Base-by-base conservation (phyloP, 2,329 filamentous ascomycete genomes). In the Gyromitra esculenta region DNA sequence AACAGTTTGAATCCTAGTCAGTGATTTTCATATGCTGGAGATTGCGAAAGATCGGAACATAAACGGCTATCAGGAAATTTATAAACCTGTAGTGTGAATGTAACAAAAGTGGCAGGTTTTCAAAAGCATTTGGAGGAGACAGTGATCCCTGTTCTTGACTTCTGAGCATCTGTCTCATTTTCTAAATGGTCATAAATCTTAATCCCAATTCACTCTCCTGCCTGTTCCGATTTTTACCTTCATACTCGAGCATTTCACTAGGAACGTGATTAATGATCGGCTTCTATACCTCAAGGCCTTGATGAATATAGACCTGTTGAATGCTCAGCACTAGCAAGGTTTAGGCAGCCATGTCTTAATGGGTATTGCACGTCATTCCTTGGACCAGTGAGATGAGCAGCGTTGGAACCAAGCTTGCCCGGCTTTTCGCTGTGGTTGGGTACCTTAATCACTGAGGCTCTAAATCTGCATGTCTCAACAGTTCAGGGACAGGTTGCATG, bases 361-460 rank as follows among this genome's bases (percentile, higher is more conserved):
- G 25, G 25, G 25, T 45, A 52, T 52, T 52, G 48, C 48, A 45
- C 43, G 15, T 45, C 43, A 45, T 45, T 45, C 15, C 48, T 52
- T 52, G 48, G 15, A 8, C 48, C 18, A 52, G 18, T 52, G 48
- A 52, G 48, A 52, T 21, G 18, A 8, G 48, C n/a, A 21, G 18
- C 15, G 8, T 45, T 45, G 9, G 43, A 45, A 45, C 43, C 5
- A 45, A 45, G 15, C 43, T 45, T 15, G 43, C 11, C 43, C 43
- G 15, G 43, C 13, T 45, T 45, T 45, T 5, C 43, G 43, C 15
- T 45, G 43, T 45, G 43, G 43, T 45, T 52, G 18, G 48, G 48
- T 52, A 52, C 48, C 48, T 52, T 52, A 52, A 52, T 21, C 48
- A 21, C 48, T 18, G 48, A 52, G 48, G 48, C 48, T 21, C 48